phyloP scores from a whole-genome alignment of 2,329 filamentous ascomycete genomes.

The Fusarium avenaceum region DNA sequence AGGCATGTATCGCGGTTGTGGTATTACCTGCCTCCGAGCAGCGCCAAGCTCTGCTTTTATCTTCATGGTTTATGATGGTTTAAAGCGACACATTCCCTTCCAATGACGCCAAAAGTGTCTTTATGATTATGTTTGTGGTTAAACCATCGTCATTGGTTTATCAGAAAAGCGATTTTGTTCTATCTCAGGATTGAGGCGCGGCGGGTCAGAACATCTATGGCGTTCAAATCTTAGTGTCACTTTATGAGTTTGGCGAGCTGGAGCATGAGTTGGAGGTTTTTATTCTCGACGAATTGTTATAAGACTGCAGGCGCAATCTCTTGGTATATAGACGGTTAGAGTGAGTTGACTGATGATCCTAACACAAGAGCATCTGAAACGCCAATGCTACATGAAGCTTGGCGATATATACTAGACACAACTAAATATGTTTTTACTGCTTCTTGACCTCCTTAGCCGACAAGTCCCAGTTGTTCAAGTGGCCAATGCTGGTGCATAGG shows the following conservation, averaged over 20 bases:
- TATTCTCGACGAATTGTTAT: neutral
- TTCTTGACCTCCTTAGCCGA: constrained; percentile 42
- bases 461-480: constrained; percentile 78
- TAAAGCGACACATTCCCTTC: constrained; percentile 77
- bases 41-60: constrained; percentile 98
- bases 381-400: neutral
- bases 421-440: constrained; percentile 41
- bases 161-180: constrained; percentile 21
- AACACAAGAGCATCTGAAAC: neutral
- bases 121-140: neutral
- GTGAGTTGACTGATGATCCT: neutral
- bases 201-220: constrained; percentile 38
- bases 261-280: constrained; percentile 19
- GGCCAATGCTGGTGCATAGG: constrained; percentile 76
- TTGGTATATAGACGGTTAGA: constrained; percentile 25
- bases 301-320: constrained; percentile 2
- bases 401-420: neutral
- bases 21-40: constrained; percentile 88
- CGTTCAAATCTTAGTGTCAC: constrained; percentile 32
- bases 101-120: constrained; percentile 38
- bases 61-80: constrained; percentile 91
- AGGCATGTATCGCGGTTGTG: constrained; percentile 93
- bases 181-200: constrained; percentile 4
- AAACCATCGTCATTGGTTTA: constrained; percentile 3
- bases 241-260: constrained; percentile 11